These are phyloP conservation scores for Heliamphora exappendiculata DNA, from an alignment of 148 eudicot species.

Conservation along the genomic window DNA sequence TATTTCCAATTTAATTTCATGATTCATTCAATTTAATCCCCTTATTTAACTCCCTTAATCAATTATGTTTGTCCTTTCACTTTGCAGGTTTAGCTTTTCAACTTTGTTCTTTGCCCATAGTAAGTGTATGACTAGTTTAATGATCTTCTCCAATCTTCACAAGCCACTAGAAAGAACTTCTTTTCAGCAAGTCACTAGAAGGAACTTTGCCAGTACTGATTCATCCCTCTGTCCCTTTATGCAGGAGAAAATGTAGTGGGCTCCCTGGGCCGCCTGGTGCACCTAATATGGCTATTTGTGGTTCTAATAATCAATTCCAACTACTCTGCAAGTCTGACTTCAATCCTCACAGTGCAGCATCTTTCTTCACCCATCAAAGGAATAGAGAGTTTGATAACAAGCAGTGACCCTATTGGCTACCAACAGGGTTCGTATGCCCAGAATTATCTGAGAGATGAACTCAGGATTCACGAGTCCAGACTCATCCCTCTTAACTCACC, in stretches of 20 bases:
- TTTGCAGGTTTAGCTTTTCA: constrained; percentile 80
- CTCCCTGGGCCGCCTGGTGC: constrained; percentile 56
- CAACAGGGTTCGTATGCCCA: constrained; percentile 57
- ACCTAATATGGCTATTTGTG: constrained; percentile 67
- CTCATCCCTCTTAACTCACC: constrained; percentile 48
- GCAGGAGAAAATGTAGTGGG: constrained; percentile 60
- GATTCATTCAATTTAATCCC: not conserved
- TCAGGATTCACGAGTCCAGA: constrained; percentile 36
- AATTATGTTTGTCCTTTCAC: constrained; percentile 13
- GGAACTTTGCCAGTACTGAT: not conserved
- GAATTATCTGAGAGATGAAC: constrained; percentile 43
- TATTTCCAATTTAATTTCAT: not conserved
- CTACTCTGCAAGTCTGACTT: constrained; percentile 71
- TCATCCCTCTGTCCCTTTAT: constrained; percentile 1
- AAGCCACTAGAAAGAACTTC: not conserved
- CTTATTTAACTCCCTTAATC: not conserved
- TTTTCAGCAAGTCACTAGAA: no score
- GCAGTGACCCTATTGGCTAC: constrained; percentile 52
- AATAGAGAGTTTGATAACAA: constrained; percentile 37
- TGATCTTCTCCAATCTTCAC: not conserved
- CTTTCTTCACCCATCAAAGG: constrained; percentile 63
- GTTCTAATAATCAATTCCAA: constrained; percentile 66
- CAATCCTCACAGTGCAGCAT: constrained; percentile 66
- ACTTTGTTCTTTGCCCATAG: constrained; percentile 65
- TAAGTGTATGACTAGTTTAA: constrained; percentile 30